These are phyloP conservation scores for Colletotrichum euphorbiae DNA, from an alignment of 2,329 filamentous ascomycete genomes.

Conservation along the genomic window DNA sequence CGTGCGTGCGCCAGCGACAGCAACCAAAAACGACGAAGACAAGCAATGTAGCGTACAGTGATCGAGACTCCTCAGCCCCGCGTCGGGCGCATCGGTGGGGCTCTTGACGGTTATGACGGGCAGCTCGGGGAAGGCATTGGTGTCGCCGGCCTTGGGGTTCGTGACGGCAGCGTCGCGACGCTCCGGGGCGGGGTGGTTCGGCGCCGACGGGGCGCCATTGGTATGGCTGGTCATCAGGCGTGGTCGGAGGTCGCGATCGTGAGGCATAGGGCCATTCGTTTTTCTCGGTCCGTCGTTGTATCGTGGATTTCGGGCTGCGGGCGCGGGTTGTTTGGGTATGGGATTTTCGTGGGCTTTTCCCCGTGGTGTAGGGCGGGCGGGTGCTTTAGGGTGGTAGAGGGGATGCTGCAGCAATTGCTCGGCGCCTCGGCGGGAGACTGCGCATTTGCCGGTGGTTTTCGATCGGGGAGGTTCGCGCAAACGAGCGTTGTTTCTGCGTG, in stretches of 20 bases:
- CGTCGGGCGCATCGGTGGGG: slow-evolving; percentile 60
- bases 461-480: not conserved
- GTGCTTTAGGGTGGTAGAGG: slow-evolving; percentile 18
- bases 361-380: slow-evolving; percentile 25
- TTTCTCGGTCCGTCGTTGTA: slow-evolving; percentile 12
- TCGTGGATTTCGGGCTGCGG: slow-evolving; percentile 10
- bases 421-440: slow-evolving; percentile 8
- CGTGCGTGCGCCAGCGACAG: slow-evolving; percentile 15
- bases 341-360: not conserved
- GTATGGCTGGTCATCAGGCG: slow-evolving; percentile 49
- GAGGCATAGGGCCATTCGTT: slow-evolving; percentile 37
- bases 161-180: slow-evolving; percentile 30
- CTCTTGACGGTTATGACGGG: slow-evolving; percentile 28
- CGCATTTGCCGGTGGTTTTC: slow-evolving; percentile 11
- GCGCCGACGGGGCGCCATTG: slow-evolving; percentile 45
- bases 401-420: slow-evolving; percentile 23
- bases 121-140: slow-evolving; percentile 15
- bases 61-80: slow-evolving; percentile 83
- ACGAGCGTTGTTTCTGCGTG: slow-evolving; percentile 24
- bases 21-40: slow-evolving; percentile 10
- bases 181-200: slow-evolving; percentile 29
- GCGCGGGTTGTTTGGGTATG: not conserved
- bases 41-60: slow-evolving; percentile 69
- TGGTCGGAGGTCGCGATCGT: slow-evolving; percentile 31
- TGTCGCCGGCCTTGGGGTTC: slow-evolving; percentile 13